Evolutionary conservation across 164 flowering plant species (phyloP).

Genomic region (Litsea cubeba): DNA sequence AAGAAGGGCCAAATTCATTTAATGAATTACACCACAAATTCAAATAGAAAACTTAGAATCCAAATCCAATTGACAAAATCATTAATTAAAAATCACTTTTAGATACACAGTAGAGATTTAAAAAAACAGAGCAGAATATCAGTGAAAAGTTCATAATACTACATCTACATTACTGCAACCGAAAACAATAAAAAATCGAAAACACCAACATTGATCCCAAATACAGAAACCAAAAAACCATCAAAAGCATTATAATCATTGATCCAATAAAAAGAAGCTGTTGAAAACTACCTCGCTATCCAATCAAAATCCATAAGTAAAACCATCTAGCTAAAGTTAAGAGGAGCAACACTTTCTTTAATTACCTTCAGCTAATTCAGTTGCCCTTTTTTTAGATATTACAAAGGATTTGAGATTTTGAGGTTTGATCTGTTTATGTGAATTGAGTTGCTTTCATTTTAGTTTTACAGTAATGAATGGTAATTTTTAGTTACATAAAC

Average conservation of each 20-base stretch:
- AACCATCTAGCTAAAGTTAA: too few relatives aligned
- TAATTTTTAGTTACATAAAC: too few relatives aligned
- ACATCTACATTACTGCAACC: neutral
- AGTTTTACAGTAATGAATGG: too few relatives aligned
- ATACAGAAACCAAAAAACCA: neutral
- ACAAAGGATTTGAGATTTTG: too few relatives aligned
- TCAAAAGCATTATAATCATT: neutral
- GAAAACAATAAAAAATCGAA: constrained; percentile 3
- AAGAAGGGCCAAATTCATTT: neutral
- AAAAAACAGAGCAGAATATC: neutral
- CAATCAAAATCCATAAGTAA: neutral
- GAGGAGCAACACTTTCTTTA: too few relatives aligned
- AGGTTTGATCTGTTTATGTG: too few relatives aligned
- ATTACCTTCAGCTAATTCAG: too few relatives aligned
- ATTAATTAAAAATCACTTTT: neutral
- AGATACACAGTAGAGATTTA: neutral
- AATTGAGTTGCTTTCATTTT: too few relatives aligned
- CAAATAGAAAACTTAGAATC: neutral
- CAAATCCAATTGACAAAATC: constrained; percentile 3
- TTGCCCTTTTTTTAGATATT: too few relatives aligned
- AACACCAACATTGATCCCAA: neutral
- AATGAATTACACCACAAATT: neutral
- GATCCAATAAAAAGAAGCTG: neutral
- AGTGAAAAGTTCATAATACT: neutral
- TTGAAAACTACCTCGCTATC: neutral